Percentiles rank a stretch among this genome's conserved stretches.
Evolutionary conservation across 73 alveolate species (phyloP).

Genomic region (Paraurostyla sp.): DNA sequence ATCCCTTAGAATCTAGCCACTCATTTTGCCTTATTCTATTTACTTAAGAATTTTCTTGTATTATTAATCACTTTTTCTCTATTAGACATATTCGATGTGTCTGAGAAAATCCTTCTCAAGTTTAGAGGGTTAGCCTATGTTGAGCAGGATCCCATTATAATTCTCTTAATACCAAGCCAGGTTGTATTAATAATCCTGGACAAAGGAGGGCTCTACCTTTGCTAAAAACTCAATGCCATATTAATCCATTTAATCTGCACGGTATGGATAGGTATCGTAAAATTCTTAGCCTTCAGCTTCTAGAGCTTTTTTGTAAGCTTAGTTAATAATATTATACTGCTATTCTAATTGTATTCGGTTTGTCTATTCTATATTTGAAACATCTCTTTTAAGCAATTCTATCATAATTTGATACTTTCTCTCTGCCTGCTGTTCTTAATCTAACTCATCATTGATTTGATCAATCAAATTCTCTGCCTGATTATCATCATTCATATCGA

Average conservation of each 20-base stretch:
- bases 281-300: not conserved
- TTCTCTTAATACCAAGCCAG: conserved; percentile 41
- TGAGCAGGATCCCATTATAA: conserved; percentile 45
- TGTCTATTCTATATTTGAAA: not conserved
- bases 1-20: conserved; percentile 18
- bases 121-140: conserved; percentile 56
- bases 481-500: too few species aligned
- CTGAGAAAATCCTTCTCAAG: conserved; percentile 62
- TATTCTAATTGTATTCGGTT: too few species aligned
- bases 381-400: not conserved
- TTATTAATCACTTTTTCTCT: conserved; percentile 58
- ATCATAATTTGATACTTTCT: not conserved
- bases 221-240: not conserved
- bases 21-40: conserved; percentile 46
- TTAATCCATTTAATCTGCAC: conserved; percentile 25
- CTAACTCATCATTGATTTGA: not conserved
- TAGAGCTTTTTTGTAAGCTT: not conserved
- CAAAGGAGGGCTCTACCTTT: conserved; percentile 37
- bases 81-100: conserved; percentile 51
- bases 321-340: too few species aligned
- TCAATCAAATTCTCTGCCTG: too few species aligned
- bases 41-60: conserved; percentile 39
- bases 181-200: conserved; percentile 60
- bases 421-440: not conserved
- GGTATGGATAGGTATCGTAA: not conserved